These are phyloP conservation scores for Mollisia scopiformis DNA, from an alignment of 2,329 filamentous ascomycete species.

Conservation along the genomic window DNA sequence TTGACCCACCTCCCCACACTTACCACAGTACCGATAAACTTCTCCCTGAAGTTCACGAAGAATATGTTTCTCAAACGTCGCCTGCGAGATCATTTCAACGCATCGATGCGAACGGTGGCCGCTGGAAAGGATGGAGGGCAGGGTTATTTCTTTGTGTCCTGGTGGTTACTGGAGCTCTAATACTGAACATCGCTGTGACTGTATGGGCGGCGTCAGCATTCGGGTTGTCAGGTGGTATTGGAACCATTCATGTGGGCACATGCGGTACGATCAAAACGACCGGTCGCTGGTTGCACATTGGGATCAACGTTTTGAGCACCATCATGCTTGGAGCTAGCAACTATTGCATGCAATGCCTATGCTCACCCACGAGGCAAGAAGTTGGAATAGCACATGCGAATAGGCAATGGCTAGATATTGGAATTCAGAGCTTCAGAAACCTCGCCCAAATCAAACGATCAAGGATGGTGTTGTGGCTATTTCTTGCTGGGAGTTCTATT, in stretches of 20 bases:
- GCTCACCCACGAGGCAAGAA: conserved; percentile 51
- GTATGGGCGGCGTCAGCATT: conserved; percentile 20
- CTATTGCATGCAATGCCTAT: conserved; percentile 55
- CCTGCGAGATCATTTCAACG: neutral
- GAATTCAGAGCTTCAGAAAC: conserved; percentile 45
- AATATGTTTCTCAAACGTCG: conserved; percentile 5
- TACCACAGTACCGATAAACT: conserved; percentile 16
- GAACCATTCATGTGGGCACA: conserved; percentile 16
- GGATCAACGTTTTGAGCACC: conserved; percentile 51
- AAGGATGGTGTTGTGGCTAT: conserved; percentile 21
- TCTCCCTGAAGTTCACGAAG: neutral
- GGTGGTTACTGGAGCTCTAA: conserved; percentile 9
- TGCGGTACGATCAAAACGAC: conserved; percentile 17
- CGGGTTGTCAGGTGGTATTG: conserved; percentile 19
- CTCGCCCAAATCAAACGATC: conserved; percentile 24
- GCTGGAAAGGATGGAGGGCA: conserved; percentile 19
- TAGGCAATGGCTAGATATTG: conserved; percentile 46
- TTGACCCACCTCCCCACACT: conserved; percentile 3
- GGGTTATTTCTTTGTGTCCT: conserved; percentile 9
- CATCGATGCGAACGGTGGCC: neutral
- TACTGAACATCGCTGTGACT: conserved; percentile 19
- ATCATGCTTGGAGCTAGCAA: conserved; percentile 50
- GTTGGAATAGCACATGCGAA: conserved; percentile 49
- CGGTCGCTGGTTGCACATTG: conserved; percentile 42
- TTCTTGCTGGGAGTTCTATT: conserved; percentile 24